Percentiles rank a stretch among this genome's conserved stretches.
These are phyloP conservation scores for Erigeron canadensis DNA, from an alignment of 129 eudicot genomes.

Conservation along the genomic window DNA sequence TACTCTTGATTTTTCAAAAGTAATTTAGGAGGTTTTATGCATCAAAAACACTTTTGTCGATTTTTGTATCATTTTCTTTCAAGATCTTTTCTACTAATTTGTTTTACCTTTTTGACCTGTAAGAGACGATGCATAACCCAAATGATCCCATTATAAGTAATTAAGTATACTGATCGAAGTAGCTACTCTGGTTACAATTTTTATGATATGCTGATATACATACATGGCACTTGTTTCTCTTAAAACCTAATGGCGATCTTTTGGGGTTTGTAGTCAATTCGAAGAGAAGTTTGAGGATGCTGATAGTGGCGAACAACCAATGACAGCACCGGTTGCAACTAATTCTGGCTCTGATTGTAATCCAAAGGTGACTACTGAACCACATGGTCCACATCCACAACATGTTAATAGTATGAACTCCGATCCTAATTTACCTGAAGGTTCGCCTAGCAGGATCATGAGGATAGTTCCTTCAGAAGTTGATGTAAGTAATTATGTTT, in stretches of 20 bases:
- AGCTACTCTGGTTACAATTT: background rate
- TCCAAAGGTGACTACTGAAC: slow-evolving; percentile 41
- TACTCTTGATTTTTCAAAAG: background rate
- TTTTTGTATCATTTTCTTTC: background rate
- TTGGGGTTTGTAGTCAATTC: slow-evolving; percentile 62
- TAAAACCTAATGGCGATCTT: slow-evolving; percentile 1
- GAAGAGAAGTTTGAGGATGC: slow-evolving; percentile 96
- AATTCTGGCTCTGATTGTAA: slow-evolving; percentile 54
- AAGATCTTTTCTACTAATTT: background rate
- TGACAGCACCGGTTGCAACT: slow-evolving; percentile 50
- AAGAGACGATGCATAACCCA: background rate
- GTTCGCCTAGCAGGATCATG: slow-evolving; percentile 62
- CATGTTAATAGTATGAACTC: slow-evolving; percentile 37
- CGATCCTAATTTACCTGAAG: slow-evolving; percentile 50
- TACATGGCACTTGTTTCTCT: background rate
- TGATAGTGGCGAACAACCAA: slow-evolving; percentile 55
- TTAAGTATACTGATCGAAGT: background rate
- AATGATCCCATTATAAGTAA: background rate
- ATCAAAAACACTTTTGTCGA: background rate
- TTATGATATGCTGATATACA: background rate
- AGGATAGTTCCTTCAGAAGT: slow-evolving; percentile 73
- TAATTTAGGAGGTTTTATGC: background rate
- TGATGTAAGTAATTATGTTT: slow-evolving; percentile 53
- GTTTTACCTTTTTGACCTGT: background rate
- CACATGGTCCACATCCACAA: slow-evolving; percentile 46